These are phyloP conservation scores for Trametes gibbosa DNA, from an alignment of 768 basidiomycete genomes.

Conservation along the genomic window DNA sequence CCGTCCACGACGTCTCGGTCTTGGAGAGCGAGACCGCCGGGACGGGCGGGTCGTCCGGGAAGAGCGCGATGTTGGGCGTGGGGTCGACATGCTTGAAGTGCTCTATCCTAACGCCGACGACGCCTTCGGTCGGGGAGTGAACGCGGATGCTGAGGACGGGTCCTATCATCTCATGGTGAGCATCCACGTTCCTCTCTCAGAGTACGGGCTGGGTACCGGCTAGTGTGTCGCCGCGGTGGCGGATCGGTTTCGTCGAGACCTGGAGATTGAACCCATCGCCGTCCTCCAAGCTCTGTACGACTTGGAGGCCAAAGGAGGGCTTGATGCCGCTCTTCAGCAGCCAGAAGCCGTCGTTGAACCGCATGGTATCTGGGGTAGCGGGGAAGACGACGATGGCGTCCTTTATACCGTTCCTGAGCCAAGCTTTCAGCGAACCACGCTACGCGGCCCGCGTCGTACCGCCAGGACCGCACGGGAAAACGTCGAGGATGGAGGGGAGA, in stretches of 20 bases:
- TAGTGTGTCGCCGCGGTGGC: conserved; percentile 62
- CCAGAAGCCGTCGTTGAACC: conserved; percentile 76
- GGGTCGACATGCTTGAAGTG: conserved; percentile 47
- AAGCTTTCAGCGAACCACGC: background rate
- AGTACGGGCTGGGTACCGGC: conserved; percentile 38
- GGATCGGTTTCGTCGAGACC: conserved; percentile 59
- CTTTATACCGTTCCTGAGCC: conserved; percentile 9
- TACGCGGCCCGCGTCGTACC: conserved; percentile 1
- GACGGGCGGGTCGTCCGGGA: conserved; percentile 55
- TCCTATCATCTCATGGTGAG: conserved; percentile 30
- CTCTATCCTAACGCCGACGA: conserved; percentile 55
- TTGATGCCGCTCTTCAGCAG: conserved; percentile 60
- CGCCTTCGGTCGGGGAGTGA: conserved; percentile 53
- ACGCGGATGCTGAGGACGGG: conserved; percentile 51
- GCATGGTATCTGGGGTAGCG: conserved; percentile 39
- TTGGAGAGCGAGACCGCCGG: conserved; percentile 40
- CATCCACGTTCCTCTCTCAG: conserved; percentile 17
- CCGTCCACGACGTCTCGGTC: conserved; percentile 25
- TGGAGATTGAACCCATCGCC: conserved; percentile 52
- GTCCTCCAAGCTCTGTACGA: conserved; percentile 46
- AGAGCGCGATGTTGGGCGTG: conserved; percentile 52
- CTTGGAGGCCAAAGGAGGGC: conserved; percentile 60
- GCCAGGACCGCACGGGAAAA: background rate
- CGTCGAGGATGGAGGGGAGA: conserved; percentile 1
- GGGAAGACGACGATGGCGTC: background rate